A percentile compares a stretch with the other conserved stretches of the same genome.
Conservation (phyloP, 768 basidiomycete genomes). For the Suillus variegatus region DNA sequence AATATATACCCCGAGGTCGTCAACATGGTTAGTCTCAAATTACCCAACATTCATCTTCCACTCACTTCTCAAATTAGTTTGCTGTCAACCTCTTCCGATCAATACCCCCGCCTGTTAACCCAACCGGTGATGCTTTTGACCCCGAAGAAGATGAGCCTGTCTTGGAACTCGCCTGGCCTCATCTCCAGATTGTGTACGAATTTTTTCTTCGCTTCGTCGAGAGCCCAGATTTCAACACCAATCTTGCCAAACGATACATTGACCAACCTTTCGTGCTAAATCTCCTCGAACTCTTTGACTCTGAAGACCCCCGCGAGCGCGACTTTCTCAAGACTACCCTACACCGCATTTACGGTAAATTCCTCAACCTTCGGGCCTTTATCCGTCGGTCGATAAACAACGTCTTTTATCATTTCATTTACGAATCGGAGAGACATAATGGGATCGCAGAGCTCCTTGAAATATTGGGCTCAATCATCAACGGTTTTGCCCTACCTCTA, state of each 20-base stretch:
- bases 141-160: constrained; percentile 99
- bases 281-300: constrained; percentile 96
- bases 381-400: constrained; percentile 99
- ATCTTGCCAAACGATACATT: constrained; percentile 95
- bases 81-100: constrained; percentile 98
- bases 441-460: constrained; percentile 98
- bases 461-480: constrained; percentile 99
- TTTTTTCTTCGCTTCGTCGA: constrained; percentile 99
- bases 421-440: constrained; percentile 98
- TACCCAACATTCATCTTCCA: constrained; percentile 9
- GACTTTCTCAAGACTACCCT: constrained; percentile 99
- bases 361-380: constrained; percentile 97
- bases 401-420: constrained; percentile 98
- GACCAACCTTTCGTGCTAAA: constrained; percentile 96
- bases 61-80: constrained; percentile 57
- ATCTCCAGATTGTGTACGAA: constrained; percentile 99
- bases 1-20: constrained; percentile 98
- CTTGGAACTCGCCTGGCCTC: constrained; percentile 98
- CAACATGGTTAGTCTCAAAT: constrained; percentile 74
- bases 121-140: constrained; percentile 97
- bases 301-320: constrained; percentile 97
- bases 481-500: constrained; percentile 95
- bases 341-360: constrained; percentile 99
- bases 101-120: constrained; percentile 99
- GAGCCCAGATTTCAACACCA: constrained; percentile 97